Conservation (phyloP, 2,329 filamentous ascomycete genomes). For the Penicillium sp. region DNA sequence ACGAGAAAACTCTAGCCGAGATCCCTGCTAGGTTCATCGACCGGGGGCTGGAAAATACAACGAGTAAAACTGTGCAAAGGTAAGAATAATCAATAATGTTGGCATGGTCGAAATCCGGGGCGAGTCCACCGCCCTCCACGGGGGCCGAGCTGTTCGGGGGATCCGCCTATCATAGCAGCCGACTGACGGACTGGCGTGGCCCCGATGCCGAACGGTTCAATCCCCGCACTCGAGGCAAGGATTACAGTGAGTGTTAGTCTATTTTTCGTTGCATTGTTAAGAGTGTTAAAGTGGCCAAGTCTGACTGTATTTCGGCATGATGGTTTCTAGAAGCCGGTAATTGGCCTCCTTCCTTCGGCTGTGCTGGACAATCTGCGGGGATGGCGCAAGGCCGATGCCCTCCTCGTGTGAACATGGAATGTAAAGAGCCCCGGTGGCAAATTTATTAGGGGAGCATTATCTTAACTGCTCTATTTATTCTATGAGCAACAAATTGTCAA, state of each 20-base stretch:
- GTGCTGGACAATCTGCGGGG: background rate
- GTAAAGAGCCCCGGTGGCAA: too few relatives aligned
- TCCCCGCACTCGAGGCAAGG: slow-evolving; percentile 2
- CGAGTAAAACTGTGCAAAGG: background rate
- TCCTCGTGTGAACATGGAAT: too few relatives aligned
- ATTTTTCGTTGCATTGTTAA: background rate
- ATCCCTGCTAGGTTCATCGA: background rate
- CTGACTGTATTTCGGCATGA: background rate
- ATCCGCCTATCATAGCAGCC: slow-evolving; percentile 11
- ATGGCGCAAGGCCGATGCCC: background rate
- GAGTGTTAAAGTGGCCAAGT: background rate
- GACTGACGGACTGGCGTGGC: background rate
- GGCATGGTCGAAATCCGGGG: background rate
- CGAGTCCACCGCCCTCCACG: background rate
- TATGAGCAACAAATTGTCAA: too few relatives aligned
- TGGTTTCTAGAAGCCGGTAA: background rate
- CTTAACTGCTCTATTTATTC: too few relatives aligned
- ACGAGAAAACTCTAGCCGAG: background rate
- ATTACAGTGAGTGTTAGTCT: background rate
- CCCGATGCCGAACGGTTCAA: slow-evolving; percentile 6
- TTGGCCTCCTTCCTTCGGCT: background rate
- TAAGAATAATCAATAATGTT: background rate
- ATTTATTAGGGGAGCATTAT: too few relatives aligned
- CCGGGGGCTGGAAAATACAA: background rate
- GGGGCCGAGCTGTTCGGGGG: background rate